Evolutionary conservation across 2,329 filamentous ascomycete genomes (phyloP).

Genomic region (Coleophoma eucalyptorum): DNA sequence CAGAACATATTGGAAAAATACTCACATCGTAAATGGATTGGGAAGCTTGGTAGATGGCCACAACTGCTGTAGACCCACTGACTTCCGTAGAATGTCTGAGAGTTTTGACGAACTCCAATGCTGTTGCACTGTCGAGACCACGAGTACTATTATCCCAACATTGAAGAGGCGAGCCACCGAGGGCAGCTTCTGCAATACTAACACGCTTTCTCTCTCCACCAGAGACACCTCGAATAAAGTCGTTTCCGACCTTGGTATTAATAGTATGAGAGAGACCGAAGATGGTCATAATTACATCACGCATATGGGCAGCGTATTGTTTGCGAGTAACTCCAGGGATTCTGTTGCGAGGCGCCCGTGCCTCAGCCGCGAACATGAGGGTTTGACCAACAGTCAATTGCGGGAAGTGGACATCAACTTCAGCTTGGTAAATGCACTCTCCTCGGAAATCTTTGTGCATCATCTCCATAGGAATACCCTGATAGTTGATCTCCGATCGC

Average conservation of each 20-base stretch:
- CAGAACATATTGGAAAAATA: background rate
- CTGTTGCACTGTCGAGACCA: slow-evolving; percentile 71
- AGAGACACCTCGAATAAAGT: slow-evolving; percentile 67
- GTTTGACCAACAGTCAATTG: slow-evolving; percentile 75
- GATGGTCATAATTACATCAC: slow-evolving; percentile 61
- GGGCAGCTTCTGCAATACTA: slow-evolving; percentile 72
- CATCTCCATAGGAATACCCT: slow-evolving; percentile 43
- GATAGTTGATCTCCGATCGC: slow-evolving; percentile 53
- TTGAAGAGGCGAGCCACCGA: slow-evolving; percentile 54
- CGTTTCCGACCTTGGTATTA: slow-evolving; percentile 71
- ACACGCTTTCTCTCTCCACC: slow-evolving; percentile 77
- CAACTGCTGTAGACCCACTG: slow-evolving; percentile 54
- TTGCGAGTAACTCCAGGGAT: slow-evolving; percentile 57
- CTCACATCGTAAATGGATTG: slow-evolving; percentile 58
- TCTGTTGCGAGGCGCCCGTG: slow-evolving; percentile 62
- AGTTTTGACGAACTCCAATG: slow-evolving; percentile 68
- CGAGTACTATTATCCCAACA: slow-evolving; percentile 77
- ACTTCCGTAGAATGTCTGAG: slow-evolving; percentile 64
- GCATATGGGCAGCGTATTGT: slow-evolving; percentile 46
- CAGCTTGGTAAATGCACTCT: slow-evolving; percentile 71
- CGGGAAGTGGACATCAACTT: slow-evolving; percentile 72
- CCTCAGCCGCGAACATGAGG: slow-evolving; percentile 66
- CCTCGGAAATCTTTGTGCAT: slow-evolving; percentile 60
- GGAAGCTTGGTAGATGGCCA: slow-evolving; percentile 71
- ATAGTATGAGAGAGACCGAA: slow-evolving; percentile 71